These are phyloP conservation scores for Irpex rosettiformis DNA, from an alignment of 1,284 basidiomycete species.

Conservation along the genomic window DNA sequence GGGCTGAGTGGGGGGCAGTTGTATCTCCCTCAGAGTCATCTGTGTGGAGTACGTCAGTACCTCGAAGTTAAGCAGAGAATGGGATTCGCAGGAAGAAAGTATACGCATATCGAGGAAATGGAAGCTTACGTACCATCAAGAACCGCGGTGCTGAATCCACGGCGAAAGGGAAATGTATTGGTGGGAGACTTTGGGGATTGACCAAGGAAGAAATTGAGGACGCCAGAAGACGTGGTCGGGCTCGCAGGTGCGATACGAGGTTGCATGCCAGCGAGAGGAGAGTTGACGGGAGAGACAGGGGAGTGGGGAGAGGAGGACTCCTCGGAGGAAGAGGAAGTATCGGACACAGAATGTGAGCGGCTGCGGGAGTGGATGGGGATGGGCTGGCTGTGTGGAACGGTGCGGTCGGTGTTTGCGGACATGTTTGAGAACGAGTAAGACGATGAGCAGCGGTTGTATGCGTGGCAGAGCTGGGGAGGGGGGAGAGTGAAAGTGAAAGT, in stretches of 20 bases:
- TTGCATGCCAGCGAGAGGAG: slow-evolving; percentile 27
- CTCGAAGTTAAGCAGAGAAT: background rate
- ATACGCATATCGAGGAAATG: slow-evolving; percentile 18
- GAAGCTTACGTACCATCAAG: slow-evolving; percentile 48
- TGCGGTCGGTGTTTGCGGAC: slow-evolving; percentile 20
- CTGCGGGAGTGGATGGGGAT: slow-evolving; percentile 51
- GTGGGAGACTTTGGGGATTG: slow-evolving; percentile 50
- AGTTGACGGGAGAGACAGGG: slow-evolving; percentile 40
- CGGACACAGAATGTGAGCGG: slow-evolving; percentile 33
- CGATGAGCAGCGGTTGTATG: background rate
- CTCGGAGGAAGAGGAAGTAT: slow-evolving; percentile 43
- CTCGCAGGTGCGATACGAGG: slow-evolving; percentile 30
- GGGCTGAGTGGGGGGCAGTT: slow-evolving; percentile 19
- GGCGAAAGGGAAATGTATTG: slow-evolving; percentile 56
- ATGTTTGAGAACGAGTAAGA: slow-evolving; percentile 8
- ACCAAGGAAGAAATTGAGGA: slow-evolving; percentile 64
- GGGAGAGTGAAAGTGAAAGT: background rate
- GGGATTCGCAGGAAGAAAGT: background rate
- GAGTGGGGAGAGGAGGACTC: slow-evolving; percentile 38
- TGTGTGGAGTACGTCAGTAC: slow-evolving; percentile 3
- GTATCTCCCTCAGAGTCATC: slow-evolving; percentile 12
- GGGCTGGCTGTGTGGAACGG: slow-evolving; percentile 49
- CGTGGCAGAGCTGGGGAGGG: background rate
- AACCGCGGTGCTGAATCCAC: slow-evolving; percentile 42
- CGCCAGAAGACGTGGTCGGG: slow-evolving; percentile 56